Percentiles rank a stretch among this genome's conserved stretches.
phyloP scores from a whole-genome alignment of 768 basidiomycete genomes.

The Tulasnella calospora region DNA sequence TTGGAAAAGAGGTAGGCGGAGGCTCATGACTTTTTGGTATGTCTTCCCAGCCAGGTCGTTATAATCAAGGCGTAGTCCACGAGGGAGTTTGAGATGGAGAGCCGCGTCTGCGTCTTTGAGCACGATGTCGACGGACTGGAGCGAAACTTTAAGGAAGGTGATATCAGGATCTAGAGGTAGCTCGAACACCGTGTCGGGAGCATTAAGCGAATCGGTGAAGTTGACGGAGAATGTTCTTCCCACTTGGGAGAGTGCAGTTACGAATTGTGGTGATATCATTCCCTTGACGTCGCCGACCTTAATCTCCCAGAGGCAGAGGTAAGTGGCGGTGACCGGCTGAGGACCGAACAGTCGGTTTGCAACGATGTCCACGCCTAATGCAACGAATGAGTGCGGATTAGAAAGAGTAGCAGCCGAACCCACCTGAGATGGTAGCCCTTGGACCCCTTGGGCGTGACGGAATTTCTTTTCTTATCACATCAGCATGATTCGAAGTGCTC shows the following conservation, averaged over 20 bases:
- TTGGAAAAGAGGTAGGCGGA: conserved; percentile 51
- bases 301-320: conserved; percentile 92
- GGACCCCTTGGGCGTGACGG: conserved; percentile 6
- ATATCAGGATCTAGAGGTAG: conserved; percentile 75
- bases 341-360: conserved; percentile 88
- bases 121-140: conserved; percentile 52
- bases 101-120: conserved; percentile 54
- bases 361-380: conserved; percentile 65
- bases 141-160: conserved; percentile 70
- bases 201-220: conserved; percentile 71
- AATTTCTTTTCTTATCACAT: conserved; percentile 31
- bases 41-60: conserved; percentile 71
- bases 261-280: conserved; percentile 52
- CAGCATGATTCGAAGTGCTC: conserved; percentile 40
- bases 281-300: conserved; percentile 60
- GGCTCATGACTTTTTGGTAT: conserved; percentile 58
- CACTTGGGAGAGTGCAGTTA: conserved; percentile 49
- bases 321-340: conserved; percentile 74
- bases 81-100: conserved; percentile 50
- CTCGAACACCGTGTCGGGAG: conserved; percentile 65
- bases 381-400: background rate
- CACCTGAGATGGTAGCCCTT: conserved; percentile 47
- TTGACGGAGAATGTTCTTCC: conserved; percentile 59
- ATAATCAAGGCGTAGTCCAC: conserved; percentile 59
- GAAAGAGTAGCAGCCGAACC: conserved; percentile 15